A percentile compares a stretch with the other conserved stretches of the same genome.
Evolutionary conservation across 495 filamentous ascomycete species (phyloP).

Genomic region (Cercophora sp.): DNA sequence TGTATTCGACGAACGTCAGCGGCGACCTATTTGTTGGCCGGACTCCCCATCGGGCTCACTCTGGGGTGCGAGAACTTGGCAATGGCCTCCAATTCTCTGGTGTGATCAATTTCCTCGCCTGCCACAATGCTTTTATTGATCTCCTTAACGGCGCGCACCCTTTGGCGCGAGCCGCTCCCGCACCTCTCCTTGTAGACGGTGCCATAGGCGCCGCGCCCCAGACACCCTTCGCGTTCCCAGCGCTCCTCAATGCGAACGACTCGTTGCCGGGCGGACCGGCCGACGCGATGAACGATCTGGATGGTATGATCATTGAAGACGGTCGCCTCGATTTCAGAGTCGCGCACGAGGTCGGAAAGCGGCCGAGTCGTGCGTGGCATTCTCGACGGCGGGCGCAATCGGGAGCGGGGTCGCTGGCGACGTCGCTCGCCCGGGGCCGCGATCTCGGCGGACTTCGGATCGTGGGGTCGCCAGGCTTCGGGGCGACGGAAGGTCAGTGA

Average conservation of each 20-base stretch:
- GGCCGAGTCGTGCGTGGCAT: slow-evolving; percentile 8
- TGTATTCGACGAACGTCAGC: not conserved
- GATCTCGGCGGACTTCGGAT: no score
- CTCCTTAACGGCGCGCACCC: slow-evolving; percentile 14
- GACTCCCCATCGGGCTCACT: not conserved
- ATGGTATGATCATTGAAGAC: not conserved
- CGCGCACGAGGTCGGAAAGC: slow-evolving; percentile 12
- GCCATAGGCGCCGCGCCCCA: slow-evolving; percentile 14
- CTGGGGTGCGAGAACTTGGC: slow-evolving; percentile 17
- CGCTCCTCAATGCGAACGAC: slow-evolving; percentile 6
- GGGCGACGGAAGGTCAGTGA: no score
- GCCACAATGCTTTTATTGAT: slow-evolving; percentile 10
- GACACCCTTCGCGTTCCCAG: slow-evolving; percentile 6
- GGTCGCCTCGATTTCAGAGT: slow-evolving; percentile 11
- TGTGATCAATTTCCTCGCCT: slow-evolving; percentile 11
- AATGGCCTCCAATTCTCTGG: slow-evolving; percentile 14
- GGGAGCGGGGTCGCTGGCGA: not conserved
- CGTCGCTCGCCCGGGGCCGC: not conserved
- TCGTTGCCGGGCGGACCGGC: slow-evolving; percentile 3
- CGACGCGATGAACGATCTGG: slow-evolving; percentile 5
- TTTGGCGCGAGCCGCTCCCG: not conserved
- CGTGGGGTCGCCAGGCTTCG: no score
- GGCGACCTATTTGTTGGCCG: not conserved
- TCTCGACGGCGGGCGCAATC: not conserved
- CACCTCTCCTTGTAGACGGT: slow-evolving; percentile 13